Percentiles rank a stretch among this genome's conserved stretches.
Conservation (phyloP, 768 basidiomycete genomes). For the Favolaschia claudopus region DNA sequence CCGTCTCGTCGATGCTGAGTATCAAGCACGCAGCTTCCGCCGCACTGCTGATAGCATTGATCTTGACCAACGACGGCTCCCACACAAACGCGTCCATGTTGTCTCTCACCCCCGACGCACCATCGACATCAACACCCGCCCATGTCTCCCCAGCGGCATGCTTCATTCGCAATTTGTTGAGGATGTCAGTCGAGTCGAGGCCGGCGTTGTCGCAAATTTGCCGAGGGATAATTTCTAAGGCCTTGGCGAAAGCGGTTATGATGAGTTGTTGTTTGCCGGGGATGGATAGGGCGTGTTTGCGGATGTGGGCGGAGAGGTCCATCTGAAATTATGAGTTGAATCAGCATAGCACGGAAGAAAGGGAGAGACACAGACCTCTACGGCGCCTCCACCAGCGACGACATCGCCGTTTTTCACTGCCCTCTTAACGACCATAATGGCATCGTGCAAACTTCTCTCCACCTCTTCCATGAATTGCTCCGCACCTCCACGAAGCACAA, state of each 20-base stretch:
- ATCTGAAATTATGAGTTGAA: slow-evolving; percentile 62
- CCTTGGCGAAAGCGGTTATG: slow-evolving; percentile 94
- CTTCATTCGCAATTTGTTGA: slow-evolving; percentile 97
- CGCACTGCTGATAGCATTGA: slow-evolving; percentile 95
- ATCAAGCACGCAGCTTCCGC: slow-evolving; percentile 96
- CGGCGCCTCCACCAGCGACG: slow-evolving; percentile 97
- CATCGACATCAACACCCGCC: slow-evolving; percentile 96
- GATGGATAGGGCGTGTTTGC: slow-evolving; percentile 89
- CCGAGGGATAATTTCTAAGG: slow-evolving; percentile 95
- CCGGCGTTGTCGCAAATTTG: slow-evolving; percentile 99
- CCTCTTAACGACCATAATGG: slow-evolving; percentile 99
- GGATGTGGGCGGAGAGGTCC: slow-evolving; percentile 95
- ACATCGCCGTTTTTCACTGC: slow-evolving; percentile 95
- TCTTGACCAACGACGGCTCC: slow-evolving; percentile 96
- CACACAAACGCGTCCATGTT: slow-evolving; percentile 99
- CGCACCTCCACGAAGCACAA: slow-evolving; percentile 93
- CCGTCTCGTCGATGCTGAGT: slow-evolving; percentile 96
- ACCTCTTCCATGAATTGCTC: slow-evolving; percentile 99
- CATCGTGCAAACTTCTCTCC: slow-evolving; percentile 96
- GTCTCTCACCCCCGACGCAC: slow-evolving; percentile 85
- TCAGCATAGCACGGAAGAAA: not conserved
- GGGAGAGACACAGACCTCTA: slow-evolving; percentile 68
- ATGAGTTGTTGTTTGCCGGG: slow-evolving; percentile 96
- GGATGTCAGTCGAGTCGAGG: slow-evolving; percentile 93
- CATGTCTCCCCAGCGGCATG: slow-evolving; percentile 89